phyloP scores from a whole-genome alignment of 306 rosid species.

The Castanea crenata region DNA sequence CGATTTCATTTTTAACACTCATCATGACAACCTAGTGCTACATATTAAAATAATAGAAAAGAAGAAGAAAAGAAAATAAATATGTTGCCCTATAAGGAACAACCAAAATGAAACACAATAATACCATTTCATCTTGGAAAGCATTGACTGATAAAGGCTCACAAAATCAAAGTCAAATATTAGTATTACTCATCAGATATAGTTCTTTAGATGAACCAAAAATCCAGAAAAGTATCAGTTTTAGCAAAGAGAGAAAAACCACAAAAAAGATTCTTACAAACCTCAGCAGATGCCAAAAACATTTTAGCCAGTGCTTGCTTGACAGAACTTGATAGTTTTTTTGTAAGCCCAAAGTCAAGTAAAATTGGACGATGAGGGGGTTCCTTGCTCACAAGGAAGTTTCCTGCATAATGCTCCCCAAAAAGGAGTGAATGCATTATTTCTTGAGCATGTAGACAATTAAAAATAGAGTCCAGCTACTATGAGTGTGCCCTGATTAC shows the following conservation, averaged over 20 bases:
- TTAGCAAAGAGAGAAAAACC: not conserved
- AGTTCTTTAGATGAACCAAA: not conserved
- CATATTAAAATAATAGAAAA: not conserved
- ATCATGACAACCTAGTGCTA: not conserved
- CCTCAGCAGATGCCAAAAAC: constrained; percentile 98
- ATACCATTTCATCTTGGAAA: not conserved
- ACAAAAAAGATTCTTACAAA: constrained; percentile 30
- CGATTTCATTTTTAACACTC: not conserved
- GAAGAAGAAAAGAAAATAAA: not conserved
- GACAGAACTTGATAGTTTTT: constrained; percentile 62
- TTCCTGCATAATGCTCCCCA: constrained; percentile 49
- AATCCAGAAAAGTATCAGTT: not conserved
- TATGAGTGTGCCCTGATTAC: not conserved
- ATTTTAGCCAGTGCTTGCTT: constrained; percentile 95
- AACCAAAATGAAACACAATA: not conserved
- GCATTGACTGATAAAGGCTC: not conserved
- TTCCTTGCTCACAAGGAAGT: constrained; percentile 98
- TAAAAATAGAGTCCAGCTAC: not conserved
- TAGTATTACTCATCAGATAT: not conserved
- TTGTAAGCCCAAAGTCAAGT: constrained; percentile 97
- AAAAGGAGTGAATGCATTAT: constrained; percentile 16
- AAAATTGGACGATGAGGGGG: constrained; percentile 86
- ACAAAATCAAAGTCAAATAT: not conserved
- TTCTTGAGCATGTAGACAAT: constrained; percentile 16
- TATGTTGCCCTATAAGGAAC: not conserved